Evolutionary conservation across 495 filamentous ascomycete genomes (phyloP).

Genomic region (Tuber magnatum): DNA sequence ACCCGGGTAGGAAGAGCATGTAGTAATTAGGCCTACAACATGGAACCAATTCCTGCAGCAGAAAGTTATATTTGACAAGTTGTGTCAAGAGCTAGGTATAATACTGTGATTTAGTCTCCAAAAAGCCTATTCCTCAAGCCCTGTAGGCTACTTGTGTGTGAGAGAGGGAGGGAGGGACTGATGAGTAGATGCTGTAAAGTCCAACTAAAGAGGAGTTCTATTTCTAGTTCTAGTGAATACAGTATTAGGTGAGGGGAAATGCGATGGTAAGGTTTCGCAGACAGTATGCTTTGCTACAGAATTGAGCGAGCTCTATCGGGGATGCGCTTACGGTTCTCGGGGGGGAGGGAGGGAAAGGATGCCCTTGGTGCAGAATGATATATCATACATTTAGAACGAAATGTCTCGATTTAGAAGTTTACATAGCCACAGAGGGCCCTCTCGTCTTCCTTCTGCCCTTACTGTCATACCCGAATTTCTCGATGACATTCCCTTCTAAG

Average conservation of each 20-base stretch:
- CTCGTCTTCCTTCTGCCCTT: neutral
- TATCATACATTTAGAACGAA: neutral
- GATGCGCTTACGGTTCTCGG: neutral
- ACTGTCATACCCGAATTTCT: neutral
- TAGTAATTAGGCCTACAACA: neutral
- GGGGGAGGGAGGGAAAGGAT: neutral
- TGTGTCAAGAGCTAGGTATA: neutral
- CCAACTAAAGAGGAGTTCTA: neutral
- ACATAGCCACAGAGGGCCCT: neutral
- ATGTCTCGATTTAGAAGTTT: neutral
- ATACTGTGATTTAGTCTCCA: neutral
- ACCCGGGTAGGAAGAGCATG: neutral
- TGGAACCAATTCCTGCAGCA: neutral
- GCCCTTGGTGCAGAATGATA: neutral
- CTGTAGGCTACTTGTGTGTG: neutral
- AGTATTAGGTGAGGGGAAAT: neutral
- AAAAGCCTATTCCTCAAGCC: neutral
- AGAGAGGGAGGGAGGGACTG: neutral
- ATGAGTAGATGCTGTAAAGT: neutral
- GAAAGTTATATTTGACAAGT: too few relatives aligned
- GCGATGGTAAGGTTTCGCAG: neutral
- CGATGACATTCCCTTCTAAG: too few relatives aligned
- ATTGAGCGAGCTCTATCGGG: neutral
- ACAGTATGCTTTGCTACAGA: neutral
- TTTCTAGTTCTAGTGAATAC: neutral